A percentile compares a stretch with the other conserved stretches of the same genome.
These are phyloP conservation scores for Monosporascus sp. DNA, from an alignment of 2,329 filamentous ascomycete species.

Conservation along the genomic window DNA sequence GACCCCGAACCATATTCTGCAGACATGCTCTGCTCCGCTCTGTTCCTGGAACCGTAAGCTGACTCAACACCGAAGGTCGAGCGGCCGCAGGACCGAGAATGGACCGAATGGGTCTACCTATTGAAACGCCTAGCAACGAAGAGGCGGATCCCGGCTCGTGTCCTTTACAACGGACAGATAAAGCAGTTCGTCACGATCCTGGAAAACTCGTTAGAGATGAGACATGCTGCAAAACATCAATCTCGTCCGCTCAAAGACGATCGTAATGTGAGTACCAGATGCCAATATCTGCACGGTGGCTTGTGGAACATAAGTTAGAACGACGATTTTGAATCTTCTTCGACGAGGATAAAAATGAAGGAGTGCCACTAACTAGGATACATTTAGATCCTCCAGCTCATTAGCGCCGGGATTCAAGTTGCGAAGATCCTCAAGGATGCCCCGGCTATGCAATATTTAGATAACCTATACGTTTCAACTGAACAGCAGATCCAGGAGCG, in stretches of 20 bases:
- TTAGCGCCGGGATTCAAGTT: conserved; percentile 82
- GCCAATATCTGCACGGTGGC: not conserved
- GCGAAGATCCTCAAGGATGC: conserved; percentile 84
- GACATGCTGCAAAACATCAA: conserved; percentile 79
- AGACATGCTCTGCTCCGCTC: too few relatives aligned
- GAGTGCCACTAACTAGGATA: not conserved
- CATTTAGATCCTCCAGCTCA: conserved; percentile 67
- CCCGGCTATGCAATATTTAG: conserved; percentile 75
- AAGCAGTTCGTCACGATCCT: conserved; percentile 86
- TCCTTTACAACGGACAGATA: conserved; percentile 85
- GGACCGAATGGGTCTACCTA: conserved; percentile 89
- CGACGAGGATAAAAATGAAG: not conserved
- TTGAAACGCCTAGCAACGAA: conserved; percentile 83
- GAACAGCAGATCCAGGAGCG: conserved; percentile 74
- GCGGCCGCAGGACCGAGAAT: conserved; percentile 49
- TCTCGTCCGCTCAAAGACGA: conserved; percentile 82
- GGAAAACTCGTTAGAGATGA: conserved; percentile 85
- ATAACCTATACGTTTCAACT: conserved; percentile 76
- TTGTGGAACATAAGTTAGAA: too few relatives aligned
- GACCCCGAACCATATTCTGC: not conserved
- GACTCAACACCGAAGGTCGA: conserved; percentile 16
- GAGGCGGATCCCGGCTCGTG: conserved; percentile 75
- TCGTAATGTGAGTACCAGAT: conserved; percentile 47
- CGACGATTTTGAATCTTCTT: not conserved
- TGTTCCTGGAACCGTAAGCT: not conserved